A percentile compares a stretch with the other conserved stretches of the same genome.
phyloP scores from a whole-genome alignment of 192 early-diverging fungal genomes.

The Coemansia guatemalensis region DNA sequence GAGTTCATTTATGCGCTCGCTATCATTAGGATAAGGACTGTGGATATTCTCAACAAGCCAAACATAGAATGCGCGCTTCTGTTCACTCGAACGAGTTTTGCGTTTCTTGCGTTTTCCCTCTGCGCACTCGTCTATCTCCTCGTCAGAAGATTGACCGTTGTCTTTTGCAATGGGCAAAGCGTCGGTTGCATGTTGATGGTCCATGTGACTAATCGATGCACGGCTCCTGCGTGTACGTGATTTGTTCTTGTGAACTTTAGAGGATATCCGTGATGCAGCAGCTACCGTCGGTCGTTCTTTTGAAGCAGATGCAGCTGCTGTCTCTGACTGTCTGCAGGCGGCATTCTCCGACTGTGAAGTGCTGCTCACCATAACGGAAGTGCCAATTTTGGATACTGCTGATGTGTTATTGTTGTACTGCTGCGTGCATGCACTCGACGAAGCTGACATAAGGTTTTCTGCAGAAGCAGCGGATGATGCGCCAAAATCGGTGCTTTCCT shows the following conservation, averaged over 20 bases:
- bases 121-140: neutral
- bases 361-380: neutral
- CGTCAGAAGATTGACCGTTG: neutral
- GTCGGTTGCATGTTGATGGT: neutral
- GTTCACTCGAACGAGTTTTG: slow-evolving; percentile 12
- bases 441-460: neutral
- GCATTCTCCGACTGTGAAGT: neutral
- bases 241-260: neutral
- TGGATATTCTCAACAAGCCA: slow-evolving; percentile 29
- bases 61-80: slow-evolving; percentile 16
- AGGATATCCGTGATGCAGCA: neutral
- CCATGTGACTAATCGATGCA: neutral
- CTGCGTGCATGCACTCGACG: neutral
- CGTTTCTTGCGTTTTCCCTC: slow-evolving; percentile 9
- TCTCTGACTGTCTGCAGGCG: neutral
- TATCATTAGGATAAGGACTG: slow-evolving; percentile 34
- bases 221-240: neutral
- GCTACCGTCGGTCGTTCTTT: neutral
- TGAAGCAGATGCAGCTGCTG: neutral
- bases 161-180: neutral
- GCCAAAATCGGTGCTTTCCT: neutral
- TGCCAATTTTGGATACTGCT: neutral
- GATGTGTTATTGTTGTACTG: neutral
- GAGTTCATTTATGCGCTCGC: slow-evolving; percentile 12
- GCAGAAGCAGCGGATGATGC: neutral